Base-by-base conservation (phyloP, 83 land plant genomes). In the Diphasiastrum complanatum region DNA sequence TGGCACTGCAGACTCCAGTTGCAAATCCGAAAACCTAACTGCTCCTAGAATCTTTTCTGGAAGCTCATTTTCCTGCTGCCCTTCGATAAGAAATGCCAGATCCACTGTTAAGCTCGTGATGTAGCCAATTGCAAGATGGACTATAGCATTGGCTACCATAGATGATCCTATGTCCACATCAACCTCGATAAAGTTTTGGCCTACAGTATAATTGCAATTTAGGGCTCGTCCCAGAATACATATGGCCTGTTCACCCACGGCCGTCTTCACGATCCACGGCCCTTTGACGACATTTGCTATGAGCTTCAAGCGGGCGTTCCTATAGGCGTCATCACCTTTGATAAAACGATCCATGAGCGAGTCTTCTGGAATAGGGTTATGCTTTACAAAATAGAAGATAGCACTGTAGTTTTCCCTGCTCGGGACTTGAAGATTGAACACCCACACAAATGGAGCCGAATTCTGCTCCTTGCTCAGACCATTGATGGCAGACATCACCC, bases 131-230 rank as follows among this genome's bases (percentile, higher is more conserved):
- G 91, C 97, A 32, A 91, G 67, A 72, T 91, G 97, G 56, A 91
- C 87, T 45, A 91, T 83, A n/a, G 97, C 95, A 69, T 76, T 91
- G 3, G 97, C 95, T 32, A 91, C 85, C 78, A 91, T 77, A 4
- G 90, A 85, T 6, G 95, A 77, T n/a, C 97, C 97, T 53, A 91
- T 83, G 63, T 91, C 97, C 37, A 87, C 69, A 81, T 91, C 95
- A 33, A 91, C 81, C 65, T 91, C 95, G 8, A 83, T 23, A 58
- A 57, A 85, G 37, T 85, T 79, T 28, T 65, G 74, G 10, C 75
- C 72, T 40, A 35, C 64, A 29, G 52, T 28, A 54, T 64, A 71
- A 45, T 85, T 91, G 68, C 97, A 88, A 34, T 83, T 70, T 47
- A 91, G 79, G 25, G 87, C 75, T 41, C 77, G 71, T 0, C 95